Evolutionary conservation across 768 basidiomycete species (phyloP).

Genomic region (Podaxis carcinomalis): DNA sequence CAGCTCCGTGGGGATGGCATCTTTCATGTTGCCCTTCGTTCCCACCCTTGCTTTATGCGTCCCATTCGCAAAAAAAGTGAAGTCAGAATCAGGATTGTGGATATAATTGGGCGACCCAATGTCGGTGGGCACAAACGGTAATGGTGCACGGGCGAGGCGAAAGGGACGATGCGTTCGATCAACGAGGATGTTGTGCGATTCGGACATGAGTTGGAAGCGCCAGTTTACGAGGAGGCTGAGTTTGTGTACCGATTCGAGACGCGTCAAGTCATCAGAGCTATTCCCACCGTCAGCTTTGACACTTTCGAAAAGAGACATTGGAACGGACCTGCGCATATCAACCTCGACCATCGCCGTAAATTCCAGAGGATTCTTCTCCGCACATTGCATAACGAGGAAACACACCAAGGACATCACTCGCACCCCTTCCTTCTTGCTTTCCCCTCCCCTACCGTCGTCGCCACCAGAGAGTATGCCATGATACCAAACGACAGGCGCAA

Average conservation of each 20-base stretch:
- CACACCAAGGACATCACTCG: constrained; percentile 22
- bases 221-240: constrained; percentile 57
- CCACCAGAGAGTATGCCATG: constrained; percentile 37
- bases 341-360: constrained; percentile 45
- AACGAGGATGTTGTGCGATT: constrained; percentile 45
- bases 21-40: constrained; percentile 20
- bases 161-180: constrained; percentile 68
- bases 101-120: constrained; percentile 63
- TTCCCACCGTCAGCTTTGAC: neutral
- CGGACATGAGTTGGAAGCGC: constrained; percentile 62
- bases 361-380: constrained; percentile 54
- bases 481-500: constrained; percentile 59
- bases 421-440: neutral
- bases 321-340: constrained; percentile 49
- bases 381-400: constrained; percentile 70
- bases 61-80: constrained; percentile 48
- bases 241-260: constrained; percentile 49
- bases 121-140: constrained; percentile 74
- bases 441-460: constrained; percentile 21
- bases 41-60: constrained; percentile 19
- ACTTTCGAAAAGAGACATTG: neutral
- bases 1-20: constrained; percentile 59
- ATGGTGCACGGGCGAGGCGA: constrained; percentile 61
- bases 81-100: constrained; percentile 14
- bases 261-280: constrained; percentile 46